phyloP scores from a whole-genome alignment of 805 yeast species.

The Kluyveromyces starmeri region DNA sequence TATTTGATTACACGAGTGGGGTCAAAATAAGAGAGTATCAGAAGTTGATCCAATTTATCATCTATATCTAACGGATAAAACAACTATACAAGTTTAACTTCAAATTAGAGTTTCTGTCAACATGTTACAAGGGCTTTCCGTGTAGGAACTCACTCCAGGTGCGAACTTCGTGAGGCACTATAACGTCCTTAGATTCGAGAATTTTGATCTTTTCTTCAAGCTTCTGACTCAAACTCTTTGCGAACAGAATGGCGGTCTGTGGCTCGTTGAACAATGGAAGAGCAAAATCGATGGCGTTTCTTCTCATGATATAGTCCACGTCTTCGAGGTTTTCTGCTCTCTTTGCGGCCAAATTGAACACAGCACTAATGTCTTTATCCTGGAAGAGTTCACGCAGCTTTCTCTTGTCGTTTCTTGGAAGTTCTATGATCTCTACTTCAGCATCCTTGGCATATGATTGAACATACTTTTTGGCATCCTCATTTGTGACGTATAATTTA shows the following conservation, averaged over 20 bases:
- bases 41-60: too few species aligned
- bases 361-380: conserved; percentile 73
- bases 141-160: conserved; percentile 98
- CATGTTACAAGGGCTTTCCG: conserved; percentile 64
- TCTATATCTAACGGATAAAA: too few species aligned
- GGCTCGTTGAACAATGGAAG: conserved; percentile 97
- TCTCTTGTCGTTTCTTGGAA: conserved; percentile 91
- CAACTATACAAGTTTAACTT: too few species aligned
- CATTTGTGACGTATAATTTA: conserved; percentile 70
- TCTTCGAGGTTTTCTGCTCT: conserved; percentile 81
- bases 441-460: conserved; percentile 34
- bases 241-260: conserved; percentile 79
- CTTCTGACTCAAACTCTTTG: conserved; percentile 69
- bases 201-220: conserved; percentile 40
- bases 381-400: conserved; percentile 90
- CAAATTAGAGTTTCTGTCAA: too few species aligned
- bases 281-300: conserved; percentile 97
- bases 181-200: conserved; percentile 42
- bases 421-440: conserved; percentile 56
- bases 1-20: too few species aligned
- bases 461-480: conserved; percentile 64
- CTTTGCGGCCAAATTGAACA: conserved; percentile 82
- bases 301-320: conserved; percentile 94
- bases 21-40: too few species aligned
- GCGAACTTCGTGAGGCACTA: conserved; percentile 75